Base-by-base conservation (phyloP, 805 yeast genomes). In the Saccharomycopsis oosterbeekiorum region DNA sequence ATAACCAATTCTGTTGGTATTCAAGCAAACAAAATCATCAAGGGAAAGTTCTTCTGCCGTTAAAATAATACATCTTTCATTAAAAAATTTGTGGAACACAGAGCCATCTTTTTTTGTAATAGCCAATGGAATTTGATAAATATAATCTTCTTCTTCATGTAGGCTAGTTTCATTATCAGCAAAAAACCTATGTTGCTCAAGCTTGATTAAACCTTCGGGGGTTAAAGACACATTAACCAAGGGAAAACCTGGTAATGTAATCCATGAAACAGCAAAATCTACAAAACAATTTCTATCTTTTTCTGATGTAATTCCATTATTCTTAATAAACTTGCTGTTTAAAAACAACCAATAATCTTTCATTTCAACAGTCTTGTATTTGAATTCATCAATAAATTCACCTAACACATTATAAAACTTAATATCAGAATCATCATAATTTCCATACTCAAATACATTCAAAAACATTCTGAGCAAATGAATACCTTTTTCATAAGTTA, bases 401-500 rank as follows among this genome's bases (percentile, higher is more conserved):
- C 76, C 71, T 41, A 83, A 64, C 0, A 75, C 71, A 37, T 66
- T 55, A 65, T 74, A 69, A 60, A 73, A 75, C n/a, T 72, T 67
- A 26, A 71, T 69, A 36, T 71, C 56, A 15, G 70, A 67, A 55
- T 73, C 73, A 21, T 69, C 67, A 29, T 67, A 66, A 1, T 64
- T 57, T 1, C 71, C 75, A 24, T 59, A 4, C 10, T 19, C 39
- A 64, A 81, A 75, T 37, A 76, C 64, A 47, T 75, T 74, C 10
- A 78, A 78, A 36, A 85, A 67, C 84, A 81, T 80, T 70, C 84
- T 75, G 53, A 84, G 63, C 36, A 83, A 68, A 34, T 78, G 76
- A 55, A 85, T 78, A 21, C 89, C 89, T 69, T 84, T 84, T 54
- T 83, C 84, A 66, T 85, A 85, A 1, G 83, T 73, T 55, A 75